These are phyloP conservation scores for Solanum hybrid DNA, from an alignment of 305 asterid species.

Conservation along the genomic window DNA sequence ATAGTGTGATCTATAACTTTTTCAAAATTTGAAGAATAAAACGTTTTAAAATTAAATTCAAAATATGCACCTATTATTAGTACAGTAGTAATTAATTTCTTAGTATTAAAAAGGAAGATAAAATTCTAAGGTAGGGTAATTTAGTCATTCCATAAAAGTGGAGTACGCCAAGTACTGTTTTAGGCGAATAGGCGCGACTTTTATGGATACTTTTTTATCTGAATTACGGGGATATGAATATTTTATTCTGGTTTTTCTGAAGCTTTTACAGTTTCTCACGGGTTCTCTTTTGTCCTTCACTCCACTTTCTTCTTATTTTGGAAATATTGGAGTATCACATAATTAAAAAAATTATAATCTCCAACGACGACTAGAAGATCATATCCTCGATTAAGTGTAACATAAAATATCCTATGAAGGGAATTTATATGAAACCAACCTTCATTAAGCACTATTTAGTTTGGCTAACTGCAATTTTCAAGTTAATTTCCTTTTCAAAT, in stretches of 20 bases:
- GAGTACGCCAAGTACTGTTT: background rate
- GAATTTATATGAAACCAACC: background rate
- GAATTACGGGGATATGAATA: background rate
- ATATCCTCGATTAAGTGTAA: background rate
- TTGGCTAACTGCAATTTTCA: background rate
- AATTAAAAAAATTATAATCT: background rate
- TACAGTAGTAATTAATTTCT: background rate
- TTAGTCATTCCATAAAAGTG: background rate
- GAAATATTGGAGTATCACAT: background rate
- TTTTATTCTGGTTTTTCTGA: background rate
- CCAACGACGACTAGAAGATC: background rate
- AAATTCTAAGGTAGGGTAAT: background rate
- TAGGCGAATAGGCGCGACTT: slow-evolving; percentile 27
- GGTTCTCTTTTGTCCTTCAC: slow-evolving; percentile 20
- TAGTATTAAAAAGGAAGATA: background rate
- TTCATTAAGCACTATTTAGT: background rate
- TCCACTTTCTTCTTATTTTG: background rate
- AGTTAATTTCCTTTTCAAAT: background rate
- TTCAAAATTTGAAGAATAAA: background rate
- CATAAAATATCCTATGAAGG: background rate
- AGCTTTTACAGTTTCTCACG: slow-evolving; percentile 14
- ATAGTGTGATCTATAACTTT: background rate
- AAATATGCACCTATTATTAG: background rate
- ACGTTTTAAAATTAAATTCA: background rate
- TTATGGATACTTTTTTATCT: slow-evolving; percentile 13